Conservation (phyloP, 2,329 filamentous ascomycete species). For the Zalaria sp. region DNA sequence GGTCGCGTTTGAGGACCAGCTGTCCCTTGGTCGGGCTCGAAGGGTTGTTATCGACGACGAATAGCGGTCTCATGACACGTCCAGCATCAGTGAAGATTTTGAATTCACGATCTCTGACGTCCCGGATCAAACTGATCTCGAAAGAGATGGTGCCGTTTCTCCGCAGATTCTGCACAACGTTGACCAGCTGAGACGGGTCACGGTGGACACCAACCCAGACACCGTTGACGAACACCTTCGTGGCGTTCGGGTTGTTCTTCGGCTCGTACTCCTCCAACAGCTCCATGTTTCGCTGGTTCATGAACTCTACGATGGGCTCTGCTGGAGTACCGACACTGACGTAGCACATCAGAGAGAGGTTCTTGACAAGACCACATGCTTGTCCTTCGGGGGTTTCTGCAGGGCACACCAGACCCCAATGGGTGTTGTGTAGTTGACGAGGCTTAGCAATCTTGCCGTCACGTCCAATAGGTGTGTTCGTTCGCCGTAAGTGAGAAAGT, state of each 20-base stretch:
- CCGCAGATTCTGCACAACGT: conserved; percentile 21
- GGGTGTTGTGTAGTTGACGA: conserved; percentile 93
- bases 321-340: conserved; percentile 90
- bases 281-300: conserved; percentile 93
- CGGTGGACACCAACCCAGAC: conserved; percentile 95
- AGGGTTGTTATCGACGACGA: conserved; percentile 77
- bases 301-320: conserved; percentile 83
- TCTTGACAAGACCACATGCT: conserved; percentile 96
- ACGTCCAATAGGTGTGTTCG: conserved; percentile 93
- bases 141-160: conserved; percentile 73
- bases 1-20: conserved; percentile 72
- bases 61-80: conserved; percentile 83
- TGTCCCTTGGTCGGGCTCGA: conserved; percentile 62
- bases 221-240: conserved; percentile 96
- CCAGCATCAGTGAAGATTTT: conserved; percentile 97
- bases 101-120: conserved; percentile 95
- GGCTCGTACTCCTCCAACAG: conserved; percentile 77
- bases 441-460: conserved; percentile 98
- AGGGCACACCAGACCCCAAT: conserved; percentile 95
- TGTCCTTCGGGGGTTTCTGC: conserved; percentile 97
- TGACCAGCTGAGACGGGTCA: conserved; percentile 74
- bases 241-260: conserved; percentile 64
- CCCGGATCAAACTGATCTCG: conserved; percentile 87
- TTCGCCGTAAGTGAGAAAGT: conserved; percentile 87
- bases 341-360: conserved; percentile 94